Conservation (phyloP, 805 yeast genomes). For the Metschnikowia drakensbergensis region DNA sequence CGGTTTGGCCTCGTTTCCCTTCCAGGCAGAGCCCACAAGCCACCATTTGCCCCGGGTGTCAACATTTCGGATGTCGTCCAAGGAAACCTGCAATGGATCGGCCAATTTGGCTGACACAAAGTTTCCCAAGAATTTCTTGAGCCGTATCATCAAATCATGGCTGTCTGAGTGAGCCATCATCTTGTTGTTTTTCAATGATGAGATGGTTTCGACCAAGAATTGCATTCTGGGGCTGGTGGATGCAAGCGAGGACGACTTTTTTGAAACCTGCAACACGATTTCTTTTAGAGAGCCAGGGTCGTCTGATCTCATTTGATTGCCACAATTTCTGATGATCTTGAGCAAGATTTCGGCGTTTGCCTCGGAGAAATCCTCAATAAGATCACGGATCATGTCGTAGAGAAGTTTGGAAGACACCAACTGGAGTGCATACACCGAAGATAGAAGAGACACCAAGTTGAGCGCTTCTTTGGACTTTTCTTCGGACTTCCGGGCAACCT, state of each 20-base stretch:
- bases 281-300: constrained; percentile 85
- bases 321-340: constrained; percentile 69
- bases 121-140: constrained; percentile 61
- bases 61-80: constrained; percentile 74
- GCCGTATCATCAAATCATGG: constrained; percentile 49
- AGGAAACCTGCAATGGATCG: constrained; percentile 81
- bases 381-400: constrained; percentile 65
- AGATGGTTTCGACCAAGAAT: constrained; percentile 79
- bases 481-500: constrained; percentile 33
- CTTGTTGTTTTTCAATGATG: constrained; percentile 83
- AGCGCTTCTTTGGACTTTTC: constrained; percentile 45
- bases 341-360: constrained; percentile 72
- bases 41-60: constrained; percentile 96
- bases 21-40: constrained; percentile 98
- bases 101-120: constrained; percentile 42
- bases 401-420: constrained; percentile 68
- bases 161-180: constrained; percentile 51
- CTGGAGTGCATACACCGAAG: constrained; percentile 75
- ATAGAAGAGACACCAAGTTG: constrained; percentile 69
- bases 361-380: constrained; percentile 60
- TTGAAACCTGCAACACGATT: constrained; percentile 55
- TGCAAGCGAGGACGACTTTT: constrained; percentile 29
- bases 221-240: constrained; percentile 58
- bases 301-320: constrained; percentile 81
- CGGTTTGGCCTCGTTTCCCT: constrained; percentile 46